Conservation (phyloP, 352 stramenopile genomes). For the Pythium chondricola region DNA sequence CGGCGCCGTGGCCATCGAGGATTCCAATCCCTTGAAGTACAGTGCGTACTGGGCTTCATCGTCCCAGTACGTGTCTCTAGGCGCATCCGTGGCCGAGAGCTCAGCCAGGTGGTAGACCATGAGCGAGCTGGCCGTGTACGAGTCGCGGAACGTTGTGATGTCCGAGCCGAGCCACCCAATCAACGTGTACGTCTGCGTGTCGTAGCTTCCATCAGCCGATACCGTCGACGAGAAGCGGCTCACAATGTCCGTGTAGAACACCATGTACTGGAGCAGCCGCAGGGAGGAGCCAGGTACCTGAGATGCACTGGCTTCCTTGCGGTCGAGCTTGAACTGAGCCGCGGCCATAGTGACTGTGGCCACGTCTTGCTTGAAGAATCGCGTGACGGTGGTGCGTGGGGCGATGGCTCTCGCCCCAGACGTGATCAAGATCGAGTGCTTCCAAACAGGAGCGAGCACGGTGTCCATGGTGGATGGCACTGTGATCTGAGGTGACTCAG, state of each 20-base stretch:
- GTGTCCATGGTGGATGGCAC: constrained; percentile 15
- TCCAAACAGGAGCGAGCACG: constrained; percentile 24
- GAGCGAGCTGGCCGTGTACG: constrained; percentile 22
- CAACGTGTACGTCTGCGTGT: constrained; percentile 33
- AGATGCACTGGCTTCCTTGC: constrained; percentile 8
- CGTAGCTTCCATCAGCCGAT: constrained; percentile 4
- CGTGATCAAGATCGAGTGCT: constrained; percentile 22
- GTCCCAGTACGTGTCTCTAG: constrained; percentile 24
- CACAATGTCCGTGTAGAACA: constrained; percentile 28
- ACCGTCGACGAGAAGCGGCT: constrained; percentile 18
- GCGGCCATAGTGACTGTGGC: constrained; percentile 14
- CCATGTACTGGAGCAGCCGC: constrained; percentile 34
- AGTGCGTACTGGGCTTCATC: constrained; percentile 23
- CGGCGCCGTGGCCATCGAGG: constrained; percentile 9
- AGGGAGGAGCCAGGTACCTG: constrained; percentile 26
- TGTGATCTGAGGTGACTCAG: constrained; percentile 1
- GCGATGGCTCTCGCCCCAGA: constrained; percentile 14
- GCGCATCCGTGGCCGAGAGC: neutral
- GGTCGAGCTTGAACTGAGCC: constrained; percentile 29
- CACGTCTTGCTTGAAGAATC: constrained; percentile 23
- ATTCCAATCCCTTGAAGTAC: constrained; percentile 28
- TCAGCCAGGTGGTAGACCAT: constrained; percentile 26
- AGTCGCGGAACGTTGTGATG: constrained; percentile 33
- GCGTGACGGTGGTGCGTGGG: constrained; percentile 2
- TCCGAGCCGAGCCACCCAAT: constrained; percentile 26